phyloP scores from a whole-genome alignment of 2,329 filamentous ascomycete species.

The Mycogone perniciosa region DNA sequence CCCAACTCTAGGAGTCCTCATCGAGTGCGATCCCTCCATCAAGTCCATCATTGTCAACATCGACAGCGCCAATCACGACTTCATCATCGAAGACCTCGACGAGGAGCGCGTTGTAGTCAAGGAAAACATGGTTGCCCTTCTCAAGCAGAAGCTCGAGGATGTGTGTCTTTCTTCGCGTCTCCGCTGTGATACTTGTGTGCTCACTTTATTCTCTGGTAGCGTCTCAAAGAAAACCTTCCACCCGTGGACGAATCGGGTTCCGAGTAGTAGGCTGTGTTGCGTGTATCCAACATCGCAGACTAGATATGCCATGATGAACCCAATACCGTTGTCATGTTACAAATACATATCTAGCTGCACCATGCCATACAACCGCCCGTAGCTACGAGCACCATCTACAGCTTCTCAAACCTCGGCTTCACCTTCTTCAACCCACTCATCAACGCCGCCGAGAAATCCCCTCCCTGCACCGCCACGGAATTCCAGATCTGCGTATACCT shows the following conservation, averaged over 20 bases:
- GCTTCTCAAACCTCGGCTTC: slow-evolving; percentile 77
- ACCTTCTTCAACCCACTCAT: slow-evolving; percentile 70
- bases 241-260: slow-evolving; percentile 47
- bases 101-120: slow-evolving; percentile 71
- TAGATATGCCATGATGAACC: background rate
- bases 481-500: slow-evolving; percentile 88
- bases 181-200: background rate
- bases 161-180: slow-evolving; percentile 37
- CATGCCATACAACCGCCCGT: background rate
- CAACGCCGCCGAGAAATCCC: slow-evolving; percentile 69
- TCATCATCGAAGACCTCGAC: slow-evolving; percentile 74
- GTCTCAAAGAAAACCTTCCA: slow-evolving; percentile 46
- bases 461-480: slow-evolving; percentile 70
- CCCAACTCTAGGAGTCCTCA: slow-evolving; percentile 53
- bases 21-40: slow-evolving; percentile 81
- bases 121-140: slow-evolving; percentile 60
- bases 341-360: background rate
- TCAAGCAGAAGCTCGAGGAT: slow-evolving; percentile 64
- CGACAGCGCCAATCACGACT: slow-evolving; percentile 62
- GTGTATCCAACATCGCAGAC: background rate
- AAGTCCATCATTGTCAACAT: slow-evolving; percentile 79
- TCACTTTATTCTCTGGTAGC: slow-evolving; percentile 25
- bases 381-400: slow-evolving; percentile 40
- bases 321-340: slow-evolving; percentile 8
- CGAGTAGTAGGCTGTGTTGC: slow-evolving; percentile 30